phyloP scores from a whole-genome alignment of 1,139 yeast genomes.

The Lodderomyces beijingensis region DNA sequence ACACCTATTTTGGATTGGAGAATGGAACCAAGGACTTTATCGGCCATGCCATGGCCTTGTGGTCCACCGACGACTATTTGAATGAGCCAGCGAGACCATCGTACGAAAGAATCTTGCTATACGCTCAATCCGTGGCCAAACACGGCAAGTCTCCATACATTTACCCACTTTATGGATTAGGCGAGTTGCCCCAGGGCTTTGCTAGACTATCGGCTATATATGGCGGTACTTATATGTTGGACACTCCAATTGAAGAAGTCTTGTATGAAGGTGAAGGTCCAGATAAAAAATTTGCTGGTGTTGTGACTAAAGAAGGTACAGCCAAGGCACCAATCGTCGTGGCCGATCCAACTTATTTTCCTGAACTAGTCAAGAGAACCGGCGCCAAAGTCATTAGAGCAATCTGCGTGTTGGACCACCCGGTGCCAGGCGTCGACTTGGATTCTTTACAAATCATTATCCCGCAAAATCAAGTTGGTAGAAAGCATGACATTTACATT shows the following conservation, averaged over 20 bases:
- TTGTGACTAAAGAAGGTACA: constrained; percentile 83
- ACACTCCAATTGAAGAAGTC: constrained; percentile 90
- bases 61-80: constrained; percentile 89
- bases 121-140: constrained; percentile 86
- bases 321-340: constrained; percentile 92
- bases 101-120: constrained; percentile 77
- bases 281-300: constrained; percentile 71
- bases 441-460: constrained; percentile 93
- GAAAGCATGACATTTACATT: constrained; percentile 91
- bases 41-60: constrained; percentile 98
- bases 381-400: constrained; percentile 92
- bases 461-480: constrained; percentile 92
- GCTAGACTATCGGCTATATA: constrained; percentile 95
- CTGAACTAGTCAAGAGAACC: constrained; percentile 78
- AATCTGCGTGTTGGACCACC: constrained; percentile 88
- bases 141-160: constrained; percentile 96
- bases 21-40: constrained; percentile 92
- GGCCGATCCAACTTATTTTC: constrained; percentile 98
- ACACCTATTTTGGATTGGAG: constrained; percentile 85
- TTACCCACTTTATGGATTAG: constrained; percentile 94
- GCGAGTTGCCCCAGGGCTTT: constrained; percentile 97
- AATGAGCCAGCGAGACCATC: constrained; percentile 91
- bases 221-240: constrained; percentile 98
- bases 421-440: constrained; percentile 79
- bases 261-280: constrained; percentile 49